Evolutionary conservation across 805 yeast genomes (phyloP).

Genomic region (Candida awuae): DNA sequence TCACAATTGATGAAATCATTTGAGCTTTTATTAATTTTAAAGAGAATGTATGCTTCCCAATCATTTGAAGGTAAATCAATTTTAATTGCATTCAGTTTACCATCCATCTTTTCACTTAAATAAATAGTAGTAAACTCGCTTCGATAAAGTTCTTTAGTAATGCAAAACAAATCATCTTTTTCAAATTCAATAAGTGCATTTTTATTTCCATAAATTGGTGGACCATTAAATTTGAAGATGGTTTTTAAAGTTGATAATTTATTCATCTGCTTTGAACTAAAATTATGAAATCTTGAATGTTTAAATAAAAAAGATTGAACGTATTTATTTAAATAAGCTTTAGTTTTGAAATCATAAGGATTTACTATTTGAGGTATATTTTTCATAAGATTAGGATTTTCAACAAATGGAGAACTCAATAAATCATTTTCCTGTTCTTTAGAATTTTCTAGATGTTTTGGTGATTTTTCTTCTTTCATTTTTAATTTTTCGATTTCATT

Average conservation of each 20-base stretch:
- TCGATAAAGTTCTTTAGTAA: constrained; percentile 55
- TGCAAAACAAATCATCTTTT: constrained; percentile 35
- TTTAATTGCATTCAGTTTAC: constrained; percentile 57
- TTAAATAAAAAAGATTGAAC: constrained; percentile 4
- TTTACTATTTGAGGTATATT: constrained; percentile 17
- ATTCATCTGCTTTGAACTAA: constrained; percentile 2
- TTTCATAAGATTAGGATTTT: constrained; percentile 16
- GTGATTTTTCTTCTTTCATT: too few relatives aligned
- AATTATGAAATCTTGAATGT: constrained; percentile 25
- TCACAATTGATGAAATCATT: constrained; percentile 35
- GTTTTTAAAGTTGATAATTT: constrained; percentile 15
- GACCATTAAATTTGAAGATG: constrained; percentile 15
- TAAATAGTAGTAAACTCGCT: constrained; percentile 81
- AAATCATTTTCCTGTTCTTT: constrained; percentile 14
- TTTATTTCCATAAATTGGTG: constrained; percentile 25
- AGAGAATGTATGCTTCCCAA: constrained; percentile 78
- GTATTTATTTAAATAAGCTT: constrained; percentile 14
- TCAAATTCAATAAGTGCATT: constrained; percentile 38
- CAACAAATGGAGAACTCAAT: constrained; percentile 42
- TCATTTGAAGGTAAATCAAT: constrained; percentile 58
- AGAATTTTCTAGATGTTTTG: too few relatives aligned
- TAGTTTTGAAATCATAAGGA: constrained; percentile 37
- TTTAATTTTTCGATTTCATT: too few relatives aligned
- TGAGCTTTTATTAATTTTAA: constrained; percentile 41
- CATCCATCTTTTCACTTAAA: constrained; percentile 54